phyloP scores from a whole-genome alignment of 2,329 filamentous ascomycete genomes.

The Paecilomyces sp. region DNA sequence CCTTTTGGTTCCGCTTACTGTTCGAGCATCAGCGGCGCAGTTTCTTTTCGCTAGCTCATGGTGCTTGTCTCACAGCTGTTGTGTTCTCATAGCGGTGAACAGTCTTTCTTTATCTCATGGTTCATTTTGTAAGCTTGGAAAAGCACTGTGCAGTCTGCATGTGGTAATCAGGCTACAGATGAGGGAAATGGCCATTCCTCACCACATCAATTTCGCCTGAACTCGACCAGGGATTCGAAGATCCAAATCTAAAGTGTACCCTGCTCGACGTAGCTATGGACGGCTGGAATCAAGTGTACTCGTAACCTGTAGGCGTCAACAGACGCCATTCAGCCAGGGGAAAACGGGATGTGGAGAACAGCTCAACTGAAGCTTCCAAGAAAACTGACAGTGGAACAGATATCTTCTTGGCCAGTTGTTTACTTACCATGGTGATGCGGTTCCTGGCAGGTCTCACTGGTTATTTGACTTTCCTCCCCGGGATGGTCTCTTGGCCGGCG shows the following conservation, averaged over 20 bases:
- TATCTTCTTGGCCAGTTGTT: not conserved
- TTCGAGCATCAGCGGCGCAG: not conserved
- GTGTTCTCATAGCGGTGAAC: too few species aligned
- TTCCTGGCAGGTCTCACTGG: not conserved
- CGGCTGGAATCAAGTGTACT: not conserved
- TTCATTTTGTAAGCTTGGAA: too few species aligned
- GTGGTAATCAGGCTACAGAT: too few species aligned
- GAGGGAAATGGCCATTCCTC: too few species aligned
- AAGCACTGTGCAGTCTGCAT: too few species aligned
- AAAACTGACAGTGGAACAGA: not conserved
- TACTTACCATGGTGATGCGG: not conserved
- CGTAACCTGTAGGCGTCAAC: not conserved
- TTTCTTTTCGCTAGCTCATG: not conserved
- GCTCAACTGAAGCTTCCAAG: not conserved
- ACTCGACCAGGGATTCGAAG: not conserved
- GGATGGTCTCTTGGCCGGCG: not conserved
- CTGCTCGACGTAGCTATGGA: not conserved
- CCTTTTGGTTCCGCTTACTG: not conserved
- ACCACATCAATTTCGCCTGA: not conserved
- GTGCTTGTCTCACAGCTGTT: not conserved
- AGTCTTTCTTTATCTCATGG: too few species aligned
- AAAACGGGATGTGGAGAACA: not conserved
- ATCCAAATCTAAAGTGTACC: not conserved
- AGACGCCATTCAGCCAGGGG: not conserved
- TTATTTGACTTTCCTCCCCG: not conserved